Base-by-base conservation (phyloP, 2,329 filamentous ascomycete genomes). In the Stagonosporopsis rhizophila region DNA sequence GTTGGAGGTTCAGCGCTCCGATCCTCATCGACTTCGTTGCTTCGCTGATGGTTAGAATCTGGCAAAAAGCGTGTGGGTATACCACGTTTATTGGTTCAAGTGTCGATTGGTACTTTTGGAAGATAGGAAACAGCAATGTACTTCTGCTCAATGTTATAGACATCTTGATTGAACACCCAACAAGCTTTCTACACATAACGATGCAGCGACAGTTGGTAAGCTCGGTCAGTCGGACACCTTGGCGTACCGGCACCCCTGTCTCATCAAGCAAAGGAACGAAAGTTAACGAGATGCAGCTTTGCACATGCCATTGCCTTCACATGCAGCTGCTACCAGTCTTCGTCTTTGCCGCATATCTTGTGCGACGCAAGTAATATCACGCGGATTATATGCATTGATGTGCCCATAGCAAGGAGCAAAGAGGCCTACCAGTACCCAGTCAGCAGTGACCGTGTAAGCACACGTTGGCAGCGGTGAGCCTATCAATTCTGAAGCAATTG, bases 361-460 rank as follows among this genome's bases (percentile, higher is more conserved):
- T 12, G n/a, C 9, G 25, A 42, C 4, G 23, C 20, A 39, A n/a
- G 17, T 28, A 30, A 35, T 41, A 22, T 25, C 20, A 11, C 17
- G 23, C 14, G 25, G 23, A 15, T 41, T 6, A 19, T n/a, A 27
- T 44, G 45, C 40, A 41, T 8, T 46, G 28, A 9, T 48, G 39
- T 44, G 19, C 5, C 35, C 35, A 4, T n/a, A n/a, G 14, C 30
- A n/a, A 28, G 9, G 9, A 28, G 27, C 11, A 28, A 15, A 8
- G 4, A 17, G n/a, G 2, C n/a, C 6, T 37, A 37, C 17, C 34
- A 37, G n/a, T 17, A 19, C 42, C 42, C 56, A 54, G 55, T 48
- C 51, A 62, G 41, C 59, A 48, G n/a, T 14, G 12, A 8, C 45
- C 48, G 42, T n/a, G n/a, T 34, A 58, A 49, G 45, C 52, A 49